phyloP scores from a whole-genome alignment of 208 protist genomes.

The Baffinella frigidus region DNA sequence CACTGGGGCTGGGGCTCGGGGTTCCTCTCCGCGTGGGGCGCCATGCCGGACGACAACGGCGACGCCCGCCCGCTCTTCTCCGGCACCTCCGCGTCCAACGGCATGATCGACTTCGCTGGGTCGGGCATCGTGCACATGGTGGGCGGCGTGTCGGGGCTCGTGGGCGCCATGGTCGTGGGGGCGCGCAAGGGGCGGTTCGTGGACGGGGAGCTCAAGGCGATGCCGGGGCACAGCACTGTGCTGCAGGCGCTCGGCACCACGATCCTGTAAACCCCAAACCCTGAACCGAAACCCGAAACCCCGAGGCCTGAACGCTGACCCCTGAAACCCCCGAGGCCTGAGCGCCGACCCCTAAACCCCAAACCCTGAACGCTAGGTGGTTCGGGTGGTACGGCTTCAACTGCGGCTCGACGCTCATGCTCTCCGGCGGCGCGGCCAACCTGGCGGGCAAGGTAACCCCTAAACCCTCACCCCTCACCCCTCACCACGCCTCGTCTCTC shows the following conservation, averaged over 20 bases:
- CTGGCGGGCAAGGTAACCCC: slow-evolving; percentile 11
- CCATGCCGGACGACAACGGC: background rate
- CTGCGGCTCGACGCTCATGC: slow-evolving; percentile 32
- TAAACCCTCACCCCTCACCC: background rate
- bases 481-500: background rate
- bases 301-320: no score
- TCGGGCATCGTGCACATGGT: slow-evolving; percentile 56
- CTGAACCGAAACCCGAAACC: no score
- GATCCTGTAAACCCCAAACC: no score
- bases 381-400: slow-evolving; percentile 71
- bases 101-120: slow-evolving; percentile 40
- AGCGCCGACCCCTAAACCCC: no score
- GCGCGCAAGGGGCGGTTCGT: slow-evolving; percentile 4
- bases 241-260: slow-evolving; percentile 59
- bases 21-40: slow-evolving; percentile 6
- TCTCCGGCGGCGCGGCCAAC: background rate
- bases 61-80: background rate
- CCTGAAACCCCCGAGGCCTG: no score
- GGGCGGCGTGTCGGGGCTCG: slow-evolving; percentile 58
- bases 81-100: background rate
- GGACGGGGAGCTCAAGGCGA: background rate
- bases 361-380: slow-evolving; percentile 52
- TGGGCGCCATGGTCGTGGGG: slow-evolving; percentile 59
- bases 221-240: background rate
- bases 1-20: slow-evolving; percentile 46